Evolutionary conservation across 225 moss, liverwort and hornwort species (phyloP), one percentile per base, ranked within the genome.

Genomic region (Pseudoscleropodium purum): DNA sequence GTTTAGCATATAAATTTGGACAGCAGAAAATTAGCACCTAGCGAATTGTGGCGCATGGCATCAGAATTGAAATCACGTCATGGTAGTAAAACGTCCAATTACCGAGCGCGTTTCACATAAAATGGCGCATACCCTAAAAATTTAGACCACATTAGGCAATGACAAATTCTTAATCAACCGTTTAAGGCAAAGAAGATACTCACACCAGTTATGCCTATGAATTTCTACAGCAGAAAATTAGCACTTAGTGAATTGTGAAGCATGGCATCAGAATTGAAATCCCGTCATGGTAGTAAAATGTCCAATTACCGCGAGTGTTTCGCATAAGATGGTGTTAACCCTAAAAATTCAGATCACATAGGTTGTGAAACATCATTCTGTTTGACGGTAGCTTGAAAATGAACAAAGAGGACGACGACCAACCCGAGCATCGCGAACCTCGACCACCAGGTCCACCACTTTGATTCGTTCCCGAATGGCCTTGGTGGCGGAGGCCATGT

Each of bases 391-490:
- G 26, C 39, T 25, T 67, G 60, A 33, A 81, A 64, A 60, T 73
- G 18, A 20, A 61, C 25, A 18, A 51, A 84, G 59, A 27, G 86
- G 47, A 67, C 15, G 39, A 52, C 6, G 49, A 94, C 92, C 45
- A 70, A 99, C 99, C 97, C 99, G 92, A 33, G 97, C 97, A 92
- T 99, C 97, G 60, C 99, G 97, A 90, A 97, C 91, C 91, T 99
- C 99, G 75, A 99, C 73, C 70, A 99, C 96, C 51, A 99, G 92
- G 91, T 99, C 99, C 68, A 97, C 96, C 69, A 92, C 92, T 90
- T 94, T 95, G 60, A 99, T 94, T 88, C 95, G 95, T 75, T 97
- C 96, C 37, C 97, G 95, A 87, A 99, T 99, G 84, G 93, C 95
- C 76, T 97, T 94, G 45, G 97, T 91, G 66, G 99, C 99, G 26